Percentiles rank a stretch among this genome's conserved stretches.
Evolutionary conservation across 2,329 filamentous ascomycete species (phyloP).

Genomic region (Penicillium sp.): DNA sequence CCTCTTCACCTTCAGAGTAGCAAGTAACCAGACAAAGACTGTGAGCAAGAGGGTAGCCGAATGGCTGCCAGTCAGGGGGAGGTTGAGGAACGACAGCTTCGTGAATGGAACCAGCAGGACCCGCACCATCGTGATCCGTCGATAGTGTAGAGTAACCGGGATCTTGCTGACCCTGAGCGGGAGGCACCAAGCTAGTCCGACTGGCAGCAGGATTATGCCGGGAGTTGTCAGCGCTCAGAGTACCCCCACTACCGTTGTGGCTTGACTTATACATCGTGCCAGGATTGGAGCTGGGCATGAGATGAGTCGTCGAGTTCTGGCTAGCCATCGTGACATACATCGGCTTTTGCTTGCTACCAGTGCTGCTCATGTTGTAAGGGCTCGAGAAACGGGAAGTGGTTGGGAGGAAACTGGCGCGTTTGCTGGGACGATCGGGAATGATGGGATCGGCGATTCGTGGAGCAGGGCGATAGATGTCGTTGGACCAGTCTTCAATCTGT

Average conservation of each 20-base stretch:
- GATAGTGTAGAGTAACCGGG: slow-evolving; percentile 54
- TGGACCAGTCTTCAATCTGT: slow-evolving; percentile 96
- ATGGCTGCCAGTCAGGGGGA: slow-evolving; percentile 94
- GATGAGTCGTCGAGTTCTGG: slow-evolving; percentile 71
- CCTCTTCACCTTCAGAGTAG: slow-evolving; percentile 93
- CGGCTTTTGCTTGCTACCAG: slow-evolving; percentile 49
- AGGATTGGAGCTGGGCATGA: slow-evolving; percentile 56
- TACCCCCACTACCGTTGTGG: slow-evolving; percentile 56
- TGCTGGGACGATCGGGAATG: slow-evolving; percentile 70
- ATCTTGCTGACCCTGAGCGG: slow-evolving; percentile 43
- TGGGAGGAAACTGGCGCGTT: slow-evolving; percentile 83
- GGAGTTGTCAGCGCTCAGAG: slow-evolving; percentile 48
- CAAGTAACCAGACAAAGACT: slow-evolving; percentile 92
- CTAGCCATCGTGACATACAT: slow-evolving; percentile 91
- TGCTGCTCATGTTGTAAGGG: slow-evolving; percentile 66
- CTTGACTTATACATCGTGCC: slow-evolving; percentile 66
- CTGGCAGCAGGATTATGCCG: slow-evolving; percentile 43
- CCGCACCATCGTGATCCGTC: slow-evolving; percentile 66
- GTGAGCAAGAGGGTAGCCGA: slow-evolving; percentile 91
- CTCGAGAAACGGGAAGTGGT: slow-evolving; percentile 94
- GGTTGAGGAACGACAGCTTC: slow-evolving; percentile 94
- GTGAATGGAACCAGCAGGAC: slow-evolving; percentile 92
- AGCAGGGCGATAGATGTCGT: slow-evolving; percentile 93
- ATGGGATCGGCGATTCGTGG: slow-evolving; percentile 74
- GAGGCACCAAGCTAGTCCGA: slow-evolving; percentile 61